phyloP scores from a whole-genome alignment of 2,329 filamentous ascomycete genomes.

The Cordyceps tenuipes region DNA sequence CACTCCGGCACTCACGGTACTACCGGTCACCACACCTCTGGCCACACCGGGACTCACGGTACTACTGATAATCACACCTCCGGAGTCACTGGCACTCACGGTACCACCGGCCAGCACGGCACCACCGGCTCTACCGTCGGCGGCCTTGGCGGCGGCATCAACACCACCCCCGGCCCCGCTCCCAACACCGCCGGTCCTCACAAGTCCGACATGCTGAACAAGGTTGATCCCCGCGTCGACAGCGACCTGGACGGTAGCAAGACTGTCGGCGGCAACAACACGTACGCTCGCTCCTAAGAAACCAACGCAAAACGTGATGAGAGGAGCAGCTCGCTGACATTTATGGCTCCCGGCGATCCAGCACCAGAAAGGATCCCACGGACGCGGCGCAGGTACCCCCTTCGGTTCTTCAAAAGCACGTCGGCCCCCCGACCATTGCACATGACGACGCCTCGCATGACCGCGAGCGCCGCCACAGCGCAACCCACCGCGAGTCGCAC shows the following conservation, averaged over 20 bases:
- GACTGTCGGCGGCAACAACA: constrained; percentile 47
- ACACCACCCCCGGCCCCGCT: constrained; percentile 25
- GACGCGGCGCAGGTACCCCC: constrained; percentile 51
- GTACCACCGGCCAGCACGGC: constrained; percentile 13
- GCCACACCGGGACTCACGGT: background rate
- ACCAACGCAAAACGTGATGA: background rate
- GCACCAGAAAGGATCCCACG: constrained; percentile 33
- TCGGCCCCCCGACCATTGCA: constrained; percentile 37
- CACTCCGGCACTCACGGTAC: constrained; percentile 16
- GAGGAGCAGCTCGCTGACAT: background rate
- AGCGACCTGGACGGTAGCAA: constrained; percentile 45
- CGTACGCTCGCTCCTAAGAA: constrained; percentile 30
- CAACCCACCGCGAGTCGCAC: constrained; percentile 40
- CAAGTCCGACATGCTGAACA: constrained; percentile 45
- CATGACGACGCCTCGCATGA: constrained; percentile 37
- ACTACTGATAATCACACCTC: constrained; percentile 19
- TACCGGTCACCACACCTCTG: constrained; percentile 17
- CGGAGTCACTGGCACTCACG: no score
- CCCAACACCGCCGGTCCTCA: constrained; percentile 34
- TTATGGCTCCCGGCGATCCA: background rate
- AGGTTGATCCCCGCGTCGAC: constrained; percentile 47
- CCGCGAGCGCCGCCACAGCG: constrained; percentile 38
- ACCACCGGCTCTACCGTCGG: constrained; percentile 21
- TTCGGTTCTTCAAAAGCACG: constrained; percentile 39
- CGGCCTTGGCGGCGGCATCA: background rate